These are phyloP conservation scores for Rhynchospora pubera DNA, from an alignment of 176 grass and related monocot genomes.

Conservation along the genomic window DNA sequence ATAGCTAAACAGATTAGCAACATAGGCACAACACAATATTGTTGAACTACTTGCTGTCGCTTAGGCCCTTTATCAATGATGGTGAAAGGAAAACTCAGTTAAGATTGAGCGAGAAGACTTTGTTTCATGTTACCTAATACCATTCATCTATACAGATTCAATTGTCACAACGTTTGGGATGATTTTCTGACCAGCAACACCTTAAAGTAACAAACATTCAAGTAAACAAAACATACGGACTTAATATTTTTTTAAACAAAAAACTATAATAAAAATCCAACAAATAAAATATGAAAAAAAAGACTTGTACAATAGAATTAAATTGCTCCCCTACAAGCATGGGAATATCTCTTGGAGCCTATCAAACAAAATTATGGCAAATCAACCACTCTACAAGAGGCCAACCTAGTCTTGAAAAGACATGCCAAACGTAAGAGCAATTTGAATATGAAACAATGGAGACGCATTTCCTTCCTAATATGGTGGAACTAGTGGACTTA, in stretches of 20 bases:
- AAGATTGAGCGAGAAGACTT: neutral
- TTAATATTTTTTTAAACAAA: neutral
- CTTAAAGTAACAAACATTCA: neutral
- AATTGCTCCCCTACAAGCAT: neutral
- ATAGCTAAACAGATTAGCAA: neutral
- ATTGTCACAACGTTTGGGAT: neutral
- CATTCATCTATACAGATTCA: neutral
- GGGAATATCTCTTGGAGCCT: neutral
- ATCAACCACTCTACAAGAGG: conserved; percentile 23
- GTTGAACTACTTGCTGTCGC: neutral
- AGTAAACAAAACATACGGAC: neutral
- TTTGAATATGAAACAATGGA: neutral
- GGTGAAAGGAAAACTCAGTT: neutral
- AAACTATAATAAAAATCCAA: conserved; percentile 18
- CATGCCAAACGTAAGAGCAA: conserved; percentile 7
- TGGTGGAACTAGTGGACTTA: neutral
- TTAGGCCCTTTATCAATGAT: neutral
- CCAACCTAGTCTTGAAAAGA: conserved; percentile 10
- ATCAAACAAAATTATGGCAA: conserved; percentile 20
- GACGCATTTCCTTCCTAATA: neutral
- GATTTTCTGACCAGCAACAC: neutral
- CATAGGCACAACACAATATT: neutral
- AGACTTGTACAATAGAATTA: conserved; percentile 16
- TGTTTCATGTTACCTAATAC: neutral
- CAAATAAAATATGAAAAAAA: conserved; percentile 7